A percentile compares a stretch with the other conserved stretches of the same genome.
Conservation (phyloP, 495 filamentous ascomycete species). For the Penicillium cosmopolitanum region DNA sequence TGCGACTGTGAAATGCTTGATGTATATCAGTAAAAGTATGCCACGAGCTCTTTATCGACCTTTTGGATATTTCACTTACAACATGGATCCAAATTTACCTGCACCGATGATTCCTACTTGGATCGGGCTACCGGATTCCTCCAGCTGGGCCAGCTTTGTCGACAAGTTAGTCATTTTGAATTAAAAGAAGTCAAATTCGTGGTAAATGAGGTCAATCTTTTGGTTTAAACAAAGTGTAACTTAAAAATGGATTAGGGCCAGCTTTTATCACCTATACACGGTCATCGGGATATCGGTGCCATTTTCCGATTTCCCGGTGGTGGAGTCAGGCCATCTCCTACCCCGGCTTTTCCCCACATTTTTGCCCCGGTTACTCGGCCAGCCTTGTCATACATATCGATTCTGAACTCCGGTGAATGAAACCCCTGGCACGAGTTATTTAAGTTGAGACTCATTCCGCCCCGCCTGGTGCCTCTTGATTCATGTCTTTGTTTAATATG, state of each 20-base stretch:
- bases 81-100: neutral
- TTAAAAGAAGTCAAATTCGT: neutral
- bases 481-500: neutral
- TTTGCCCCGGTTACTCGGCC: neutral
- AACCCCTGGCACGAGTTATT: neutral
- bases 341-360: neutral
- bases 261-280: neutral
- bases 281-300: neutral
- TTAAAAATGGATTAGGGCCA: neutral
- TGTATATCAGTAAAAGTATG: neutral
- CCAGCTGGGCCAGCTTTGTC: neutral
- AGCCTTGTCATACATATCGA: neutral
- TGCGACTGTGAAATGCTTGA: neutral
- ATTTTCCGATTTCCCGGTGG: neutral
- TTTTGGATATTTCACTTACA: neutral
- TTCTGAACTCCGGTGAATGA: neutral
- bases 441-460: neutral
- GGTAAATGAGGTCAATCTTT: neutral
- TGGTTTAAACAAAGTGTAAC: neutral
- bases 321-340: neutral
- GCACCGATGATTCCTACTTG: neutral
- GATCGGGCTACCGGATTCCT: neutral
- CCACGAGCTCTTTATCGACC: neutral
- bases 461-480: neutral
- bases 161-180: neutral